phyloP scores from a whole-genome alignment of 805 yeast species.

The Candida saitoana region DNA sequence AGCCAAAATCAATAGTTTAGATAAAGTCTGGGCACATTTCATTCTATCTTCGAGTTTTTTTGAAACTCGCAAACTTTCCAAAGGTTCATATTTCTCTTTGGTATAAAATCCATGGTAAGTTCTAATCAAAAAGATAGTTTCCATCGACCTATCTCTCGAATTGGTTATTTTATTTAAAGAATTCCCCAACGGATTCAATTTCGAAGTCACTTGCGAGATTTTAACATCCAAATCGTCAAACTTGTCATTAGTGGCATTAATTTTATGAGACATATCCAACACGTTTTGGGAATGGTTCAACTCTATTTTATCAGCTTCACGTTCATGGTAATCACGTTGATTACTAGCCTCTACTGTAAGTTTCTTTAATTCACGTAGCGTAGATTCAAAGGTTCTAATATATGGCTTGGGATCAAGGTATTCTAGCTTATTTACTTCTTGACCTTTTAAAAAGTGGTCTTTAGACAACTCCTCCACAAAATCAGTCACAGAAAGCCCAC shows the following conservation, averaged over 20 bases:
- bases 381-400: constrained; percentile 87
- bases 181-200: constrained; percentile 67
- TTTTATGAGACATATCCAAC: constrained; percentile 46
- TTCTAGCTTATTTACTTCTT: constrained; percentile 48
- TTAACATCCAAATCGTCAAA: constrained; percentile 50
- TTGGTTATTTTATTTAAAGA: constrained; percentile 62
- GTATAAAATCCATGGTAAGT: constrained; percentile 74
- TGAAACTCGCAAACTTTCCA: constrained; percentile 55
- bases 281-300: constrained; percentile 66
- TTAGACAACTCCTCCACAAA: constrained; percentile 76
- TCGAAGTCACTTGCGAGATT: constrained; percentile 53
- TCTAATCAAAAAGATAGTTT: constrained; percentile 67
- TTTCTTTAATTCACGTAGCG: constrained; percentile 64
- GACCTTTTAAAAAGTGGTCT: constrained; percentile 53
- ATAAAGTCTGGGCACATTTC: constrained; percentile 65
- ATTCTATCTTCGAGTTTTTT: constrained; percentile 47
- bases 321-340: constrained; percentile 49
- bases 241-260: constrained; percentile 42
- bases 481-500: constrained; percentile 69
- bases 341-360: constrained; percentile 53
- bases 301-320: constrained; percentile 58
- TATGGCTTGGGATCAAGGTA: constrained; percentile 89
- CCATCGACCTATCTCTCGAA: constrained; percentile 68
- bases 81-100: constrained; percentile 49
- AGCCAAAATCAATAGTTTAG: constrained; percentile 61